A percentile compares a stretch with the other conserved stretches of the same genome.
These are phyloP conservation scores for Phytophthora hybrid DNA, from an alignment of 352 stramenopile species.

Conservation along the genomic window DNA sequence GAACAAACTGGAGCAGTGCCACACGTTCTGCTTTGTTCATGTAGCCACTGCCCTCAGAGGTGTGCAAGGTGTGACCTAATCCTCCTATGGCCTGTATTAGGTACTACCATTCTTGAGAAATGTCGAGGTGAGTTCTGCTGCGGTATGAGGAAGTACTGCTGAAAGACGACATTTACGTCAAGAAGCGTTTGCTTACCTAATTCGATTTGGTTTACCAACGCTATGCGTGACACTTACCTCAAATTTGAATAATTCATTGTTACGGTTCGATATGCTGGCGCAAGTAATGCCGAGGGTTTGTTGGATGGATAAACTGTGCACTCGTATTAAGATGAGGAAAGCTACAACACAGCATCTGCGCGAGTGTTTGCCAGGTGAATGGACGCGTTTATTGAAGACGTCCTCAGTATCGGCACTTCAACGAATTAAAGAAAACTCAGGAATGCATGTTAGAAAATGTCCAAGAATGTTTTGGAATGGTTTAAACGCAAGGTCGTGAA, in stretches of 20 bases:
- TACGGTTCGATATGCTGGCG: not conserved
- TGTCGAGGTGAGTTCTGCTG: not conserved
- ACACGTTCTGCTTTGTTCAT: no score
- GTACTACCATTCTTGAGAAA: no score
- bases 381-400: not conserved
- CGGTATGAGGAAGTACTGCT: not conserved
- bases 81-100: no score
- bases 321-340: not conserved
- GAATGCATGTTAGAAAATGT: not conserved
- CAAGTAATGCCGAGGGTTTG: not conserved
- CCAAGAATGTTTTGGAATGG: not conserved
- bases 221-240: not conserved
- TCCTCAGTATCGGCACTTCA: not conserved
- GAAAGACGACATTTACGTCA: not conserved
- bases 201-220: not conserved
- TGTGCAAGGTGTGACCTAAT: no score
- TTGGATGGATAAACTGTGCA: not conserved
- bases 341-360: not conserved
- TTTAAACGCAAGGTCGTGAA: not conserved
- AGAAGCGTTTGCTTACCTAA: not conserved
- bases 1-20: no score
- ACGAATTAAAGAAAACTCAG: not conserved
- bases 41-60: no score
- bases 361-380: not conserved
- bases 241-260: not conserved